These are phyloP conservation scores for Penicillium cosmopolitanum DNA, from an alignment of 495 filamentous ascomycete genomes.

Conservation along the genomic window DNA sequence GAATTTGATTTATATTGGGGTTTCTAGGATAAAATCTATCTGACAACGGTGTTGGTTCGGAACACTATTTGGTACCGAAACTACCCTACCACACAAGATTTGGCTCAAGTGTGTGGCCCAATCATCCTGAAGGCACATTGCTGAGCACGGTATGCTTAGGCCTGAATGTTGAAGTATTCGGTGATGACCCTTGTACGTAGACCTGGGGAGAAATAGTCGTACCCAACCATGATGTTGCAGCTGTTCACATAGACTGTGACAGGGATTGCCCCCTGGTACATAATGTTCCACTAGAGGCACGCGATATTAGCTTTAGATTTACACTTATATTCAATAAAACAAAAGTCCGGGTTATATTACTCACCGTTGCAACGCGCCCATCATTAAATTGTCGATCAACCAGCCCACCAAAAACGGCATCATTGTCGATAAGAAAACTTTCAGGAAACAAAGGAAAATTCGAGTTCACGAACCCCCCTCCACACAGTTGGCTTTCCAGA, in stretches of 20 bases:
- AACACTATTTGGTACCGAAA: too few species aligned
- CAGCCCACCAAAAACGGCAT: conserved; percentile 26
- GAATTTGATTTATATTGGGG: too few species aligned
- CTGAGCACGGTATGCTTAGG: background rate
- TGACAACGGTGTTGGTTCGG: too few species aligned
- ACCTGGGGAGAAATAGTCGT: conserved; percentile 33
- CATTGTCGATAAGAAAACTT: conserved; percentile 25
- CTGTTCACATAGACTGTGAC: conserved; percentile 31
- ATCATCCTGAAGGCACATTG: too few species aligned
- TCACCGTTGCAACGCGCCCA: conserved; percentile 13
- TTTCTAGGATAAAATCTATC: too few species aligned
- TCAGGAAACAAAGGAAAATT: conserved; percentile 27
- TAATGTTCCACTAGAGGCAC: conserved; percentile 25
- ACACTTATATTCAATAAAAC: too few species aligned
- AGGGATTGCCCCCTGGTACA: conserved; percentile 29
- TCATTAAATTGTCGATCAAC: conserved; percentile 19
- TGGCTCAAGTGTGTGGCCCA: too few species aligned
- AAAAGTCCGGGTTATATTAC: background rate
- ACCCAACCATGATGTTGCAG: conserved; percentile 29
- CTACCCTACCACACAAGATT: too few species aligned
- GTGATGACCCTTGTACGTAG: conserved; percentile 20
- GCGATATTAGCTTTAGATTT: too few species aligned
- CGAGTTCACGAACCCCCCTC: conserved; percentile 27
- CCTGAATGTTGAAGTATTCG: background rate
- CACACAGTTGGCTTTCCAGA: conserved; percentile 12